Evolutionary conservation across 164 flowering plant genomes (phyloP).

Genomic region (Dillenia turbinata): DNA sequence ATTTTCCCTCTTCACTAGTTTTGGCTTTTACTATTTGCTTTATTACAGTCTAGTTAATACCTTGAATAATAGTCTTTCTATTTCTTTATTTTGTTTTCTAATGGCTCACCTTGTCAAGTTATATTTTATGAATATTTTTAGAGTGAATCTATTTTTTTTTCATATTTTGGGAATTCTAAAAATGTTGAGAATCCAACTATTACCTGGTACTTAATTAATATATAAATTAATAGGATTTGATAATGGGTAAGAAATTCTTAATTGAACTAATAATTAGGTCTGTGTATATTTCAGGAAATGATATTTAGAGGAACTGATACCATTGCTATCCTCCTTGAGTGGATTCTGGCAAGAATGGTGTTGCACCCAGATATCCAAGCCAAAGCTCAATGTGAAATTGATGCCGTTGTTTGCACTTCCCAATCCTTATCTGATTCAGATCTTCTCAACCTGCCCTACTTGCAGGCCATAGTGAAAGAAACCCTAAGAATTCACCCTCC

Average conservation of each 20-base stretch:
- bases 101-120: background rate
- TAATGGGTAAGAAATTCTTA: background rate
- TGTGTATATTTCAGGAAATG: conserved; percentile 46
- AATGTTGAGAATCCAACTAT: conserved; percentile 7
- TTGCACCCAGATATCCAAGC: conserved; percentile 56
- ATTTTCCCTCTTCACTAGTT: background rate
- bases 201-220: background rate
- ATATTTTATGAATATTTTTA: too few relatives aligned
- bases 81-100: background rate
- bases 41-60: background rate
- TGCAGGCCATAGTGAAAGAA: conserved; percentile 55
- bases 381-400: conserved; percentile 50
- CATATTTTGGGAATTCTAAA: background rate
- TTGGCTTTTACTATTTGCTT: too few relatives aligned
- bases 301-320: conserved; percentile 68
- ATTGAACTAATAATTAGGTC: background rate
- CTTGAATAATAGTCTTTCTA: background rate
- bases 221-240: background rate
- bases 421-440: conserved; percentile 31
- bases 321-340: conserved; percentile 56
- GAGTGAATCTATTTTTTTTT: background rate
- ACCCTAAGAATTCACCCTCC: conserved; percentile 63
- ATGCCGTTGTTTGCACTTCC: conserved; percentile 21
- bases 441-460: conserved; percentile 42
- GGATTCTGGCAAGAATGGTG: conserved; percentile 70